phyloP scores from a whole-genome alignment of 2,329 filamentous ascomycete species.

The Penicillium sp. region DNA sequence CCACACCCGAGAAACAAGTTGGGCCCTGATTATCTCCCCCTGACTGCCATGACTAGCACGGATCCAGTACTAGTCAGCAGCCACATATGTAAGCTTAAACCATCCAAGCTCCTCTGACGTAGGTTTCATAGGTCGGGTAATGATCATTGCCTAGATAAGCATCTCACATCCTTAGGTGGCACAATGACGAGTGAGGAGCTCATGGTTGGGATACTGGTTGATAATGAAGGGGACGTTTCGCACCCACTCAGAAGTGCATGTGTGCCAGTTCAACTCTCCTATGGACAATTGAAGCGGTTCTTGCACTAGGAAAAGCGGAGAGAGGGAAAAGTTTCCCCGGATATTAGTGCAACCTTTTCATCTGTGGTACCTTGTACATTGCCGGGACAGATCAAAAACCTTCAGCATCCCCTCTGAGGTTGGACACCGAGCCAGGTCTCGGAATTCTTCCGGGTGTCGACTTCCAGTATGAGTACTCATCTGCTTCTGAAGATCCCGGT shows the following conservation, averaged over 20 bases:
- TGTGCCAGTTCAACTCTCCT: neutral
- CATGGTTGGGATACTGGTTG: constrained; percentile 11
- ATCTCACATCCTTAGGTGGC: constrained; percentile 9
- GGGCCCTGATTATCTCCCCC: neutral
- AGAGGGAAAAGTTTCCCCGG: neutral
- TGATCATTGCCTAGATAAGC: neutral
- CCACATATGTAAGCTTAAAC: constrained; percentile 5
- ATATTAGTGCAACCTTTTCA: neutral
- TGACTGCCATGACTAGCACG: neutral
- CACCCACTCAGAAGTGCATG: neutral
- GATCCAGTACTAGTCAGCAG: constrained; percentile 1
- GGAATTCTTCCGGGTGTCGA: neutral
- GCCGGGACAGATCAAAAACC: neutral
- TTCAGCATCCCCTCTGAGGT: neutral
- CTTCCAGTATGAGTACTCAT: neutral
- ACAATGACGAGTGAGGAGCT: constrained; percentile 20
- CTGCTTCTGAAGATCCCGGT: neutral
- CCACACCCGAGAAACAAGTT: neutral
- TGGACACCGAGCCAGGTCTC: neutral
- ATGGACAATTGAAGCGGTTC: neutral
- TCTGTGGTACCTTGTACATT: constrained; percentile 5
- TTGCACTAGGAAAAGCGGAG: neutral
- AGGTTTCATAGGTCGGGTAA: constrained; percentile 1
- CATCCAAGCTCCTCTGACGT: neutral
- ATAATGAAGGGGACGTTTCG: constrained; percentile 6